Base-by-base conservation (phyloP, 2,329 filamentous ascomycete species). In the Davidsoniella virescens region DNA sequence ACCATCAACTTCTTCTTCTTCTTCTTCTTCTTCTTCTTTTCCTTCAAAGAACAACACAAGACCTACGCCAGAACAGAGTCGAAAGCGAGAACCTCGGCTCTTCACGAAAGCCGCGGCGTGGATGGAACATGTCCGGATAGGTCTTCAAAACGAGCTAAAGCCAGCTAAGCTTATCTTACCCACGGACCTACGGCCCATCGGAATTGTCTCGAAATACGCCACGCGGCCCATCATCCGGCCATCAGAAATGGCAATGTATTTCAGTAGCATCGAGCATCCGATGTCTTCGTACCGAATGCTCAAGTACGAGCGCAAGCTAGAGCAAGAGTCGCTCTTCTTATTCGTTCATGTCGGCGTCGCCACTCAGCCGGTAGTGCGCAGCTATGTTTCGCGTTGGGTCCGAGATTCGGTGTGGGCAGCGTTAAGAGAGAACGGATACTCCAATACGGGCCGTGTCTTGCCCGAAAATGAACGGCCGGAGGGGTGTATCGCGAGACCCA, bases 321-420 rank as follows among this genome's bases (percentile, higher is more conserved):
- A 41, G n/a, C 39, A 38, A 5, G 43, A 50, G 14, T 51, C 52
- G 20, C 50, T 55, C 23, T 55, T 54, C 44, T 7, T 55, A 6
- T 52, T 54, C 44, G 29, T 55, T 5, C 20, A 52, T 43, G 45
- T 55, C 20, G 52, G 41, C 16, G 47, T 47, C 17, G 10, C 25
- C 3, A 49, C 37, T 7, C 49, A 25, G 42, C 45, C 54, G 2
- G 25, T 55, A 14, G 51, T 55, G 42, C 49, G 52, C 39, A 54
- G 47, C 41, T 53, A 39, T 33, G 51, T 52, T 12, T 38, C 36
- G 52, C 47, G 54, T 12, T 53, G 51, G 54, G 18, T 55, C 18
- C 42, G 54, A 16, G n/a, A 50, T 17, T 42, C 40, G 4, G 43
- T 55, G 9, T 52, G 49, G 47, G 47, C 37, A 1, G 54, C 54